Evolutionary conservation across 768 basidiomycete species (phyloP).

Genomic region (Suillus paluster): DNA sequence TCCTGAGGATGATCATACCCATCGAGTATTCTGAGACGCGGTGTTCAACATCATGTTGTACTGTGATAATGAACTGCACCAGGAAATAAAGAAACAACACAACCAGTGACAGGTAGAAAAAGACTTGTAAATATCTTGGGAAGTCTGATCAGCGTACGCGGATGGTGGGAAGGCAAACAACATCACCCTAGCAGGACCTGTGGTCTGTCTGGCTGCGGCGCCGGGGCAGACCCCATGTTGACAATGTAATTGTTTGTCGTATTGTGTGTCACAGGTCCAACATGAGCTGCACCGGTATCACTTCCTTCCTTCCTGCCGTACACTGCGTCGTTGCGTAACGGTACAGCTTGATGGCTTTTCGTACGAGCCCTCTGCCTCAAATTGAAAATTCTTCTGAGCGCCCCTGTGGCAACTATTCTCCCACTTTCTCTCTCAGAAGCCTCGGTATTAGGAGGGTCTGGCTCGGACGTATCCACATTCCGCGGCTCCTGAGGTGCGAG

Average conservation of each 20-base stretch:
- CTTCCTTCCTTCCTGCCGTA: conserved; percentile 50
- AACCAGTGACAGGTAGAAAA: conserved; percentile 88
- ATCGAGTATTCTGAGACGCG: conserved; percentile 87
- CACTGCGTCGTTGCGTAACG: conserved; percentile 35
- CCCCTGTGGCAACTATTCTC: conserved; percentile 67
- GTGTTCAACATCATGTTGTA: conserved; percentile 90
- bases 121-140: conserved; percentile 87
- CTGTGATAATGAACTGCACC: conserved; percentile 85
- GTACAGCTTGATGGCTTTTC: conserved; percentile 23
- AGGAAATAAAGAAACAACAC: conserved; percentile 84
- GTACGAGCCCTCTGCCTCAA: conserved; percentile 55
- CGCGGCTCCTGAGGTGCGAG: conserved; percentile 55
- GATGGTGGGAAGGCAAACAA: conserved; percentile 5
- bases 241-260: conserved; percentile 84
- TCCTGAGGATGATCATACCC: conserved; percentile 60
- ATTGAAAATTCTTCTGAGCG: conserved; percentile 65
- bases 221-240: conserved; percentile 69
- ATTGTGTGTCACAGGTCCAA: conserved; percentile 49
- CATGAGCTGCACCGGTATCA: conserved; percentile 48
- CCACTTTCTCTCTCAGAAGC: conserved; percentile 44
- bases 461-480: conserved; percentile 79
- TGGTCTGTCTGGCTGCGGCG: conserved; percentile 66
- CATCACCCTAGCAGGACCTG: conserved; percentile 86
- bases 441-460: conserved; percentile 59
- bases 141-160: conserved; percentile 16